Base-by-base conservation (phyloP, 2,329 filamentous ascomycete genomes). In the Monosporascus sp. region DNA sequence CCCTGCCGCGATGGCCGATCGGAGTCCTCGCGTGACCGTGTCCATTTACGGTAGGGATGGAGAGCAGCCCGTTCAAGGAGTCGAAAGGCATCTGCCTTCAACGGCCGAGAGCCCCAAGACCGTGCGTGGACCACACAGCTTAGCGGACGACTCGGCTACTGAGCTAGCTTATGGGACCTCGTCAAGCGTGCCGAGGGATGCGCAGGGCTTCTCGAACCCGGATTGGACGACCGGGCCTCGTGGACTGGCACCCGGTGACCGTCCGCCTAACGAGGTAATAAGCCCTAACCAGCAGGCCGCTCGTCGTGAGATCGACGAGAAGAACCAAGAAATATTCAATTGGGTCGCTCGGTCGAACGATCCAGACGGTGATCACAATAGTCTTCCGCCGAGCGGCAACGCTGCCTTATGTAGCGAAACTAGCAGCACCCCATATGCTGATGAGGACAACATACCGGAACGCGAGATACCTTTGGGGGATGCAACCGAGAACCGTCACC, bases 11-110 rank as follows among this genome's bases (percentile, higher is more conserved):
- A 80, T 79, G 75, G 66, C 71, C 34, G 65, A 69, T 20, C 75
- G 73, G 55, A 83, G 81, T 61, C 81, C 81, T 7, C 74, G 75
- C 27, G 78, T 84, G 20, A 82, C 76, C 6, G 78, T 84, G 48
- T 84, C 81, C 1, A 69, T 80, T 57, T 84, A 78, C 77, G 79
- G 75, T 46, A 73, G 71, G 56, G 78, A 73, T 49, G 62, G 65
- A 52, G 56, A 64, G 45, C 55, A 62, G 22, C 66, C 68, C 0
- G 61, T 72, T 14, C 73, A 73, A 49, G 66, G 71, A 7, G 58
- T 74, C 37, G 75, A 77, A 55, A 71, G 72, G 16, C 63, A 67
- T 7, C 72, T 78, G 38, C 60, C 58, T 5, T 57, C 57, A 3
- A 61, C 64, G 36, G 66, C 69, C 49, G 69, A 73, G 48, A 69